phyloP scores from a whole-genome alignment of 176 grass and related monocot species.

The Aegilops bicornis region DNA sequence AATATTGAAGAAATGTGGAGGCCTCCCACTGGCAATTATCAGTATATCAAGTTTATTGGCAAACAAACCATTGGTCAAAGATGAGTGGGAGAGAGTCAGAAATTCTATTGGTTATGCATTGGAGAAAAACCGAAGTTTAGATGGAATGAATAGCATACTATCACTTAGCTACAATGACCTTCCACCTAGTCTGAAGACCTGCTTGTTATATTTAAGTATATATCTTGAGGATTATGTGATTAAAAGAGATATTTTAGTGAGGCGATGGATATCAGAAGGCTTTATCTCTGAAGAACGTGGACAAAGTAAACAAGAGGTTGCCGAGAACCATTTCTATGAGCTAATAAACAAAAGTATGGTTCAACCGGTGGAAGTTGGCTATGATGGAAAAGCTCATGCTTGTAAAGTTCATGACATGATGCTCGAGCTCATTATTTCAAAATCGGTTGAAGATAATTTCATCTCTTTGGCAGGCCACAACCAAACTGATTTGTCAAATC shows the following conservation, averaged over 20 bases:
- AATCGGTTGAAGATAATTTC: not conserved
- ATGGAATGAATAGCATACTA: not conserved
- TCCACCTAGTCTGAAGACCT: not conserved
- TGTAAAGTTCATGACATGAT: not conserved
- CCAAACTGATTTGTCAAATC: not conserved
- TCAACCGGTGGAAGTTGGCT: not conserved
- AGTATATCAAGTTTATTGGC: not conserved
- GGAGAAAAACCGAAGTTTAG: not conserved
- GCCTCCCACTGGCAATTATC: not conserved
- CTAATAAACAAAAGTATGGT: not conserved
- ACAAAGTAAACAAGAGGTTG: not conserved
- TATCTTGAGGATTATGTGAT: not conserved
- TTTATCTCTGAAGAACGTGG: not conserved
- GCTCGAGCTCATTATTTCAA: not conserved
- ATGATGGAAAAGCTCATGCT: not conserved
- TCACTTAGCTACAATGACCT: not conserved
- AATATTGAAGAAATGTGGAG: not conserved
- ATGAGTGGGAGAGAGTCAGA: not conserved
- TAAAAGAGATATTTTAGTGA: not conserved
- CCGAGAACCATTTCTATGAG: not conserved
- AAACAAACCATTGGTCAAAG: not conserved
- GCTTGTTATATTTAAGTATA: not conserved
- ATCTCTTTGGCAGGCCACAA: not conserved
- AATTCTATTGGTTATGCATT: not conserved
- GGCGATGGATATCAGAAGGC: not conserved